Conservation (phyloP, 352 stramenopile genomes). For the Globisporangium ultimum region DNA sequence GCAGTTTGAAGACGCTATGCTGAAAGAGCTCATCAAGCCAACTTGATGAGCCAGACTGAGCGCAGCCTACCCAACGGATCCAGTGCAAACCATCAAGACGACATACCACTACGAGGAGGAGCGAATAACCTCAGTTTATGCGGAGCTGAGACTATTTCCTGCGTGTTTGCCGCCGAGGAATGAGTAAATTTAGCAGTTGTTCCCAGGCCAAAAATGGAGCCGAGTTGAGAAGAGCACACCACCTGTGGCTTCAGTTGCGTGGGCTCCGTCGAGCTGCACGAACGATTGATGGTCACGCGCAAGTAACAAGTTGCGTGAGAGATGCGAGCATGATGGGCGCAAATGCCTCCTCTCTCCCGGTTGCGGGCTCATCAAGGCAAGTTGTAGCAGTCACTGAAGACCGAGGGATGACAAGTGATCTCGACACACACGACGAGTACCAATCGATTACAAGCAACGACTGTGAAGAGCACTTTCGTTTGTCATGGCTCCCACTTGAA, state of each 20-base stretch:
- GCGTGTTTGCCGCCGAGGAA: no score
- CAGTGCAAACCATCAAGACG: no score
- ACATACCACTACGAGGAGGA: no score
- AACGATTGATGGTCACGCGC: background rate
- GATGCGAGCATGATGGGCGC: slow-evolving; percentile 5
- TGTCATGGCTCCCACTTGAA: background rate
- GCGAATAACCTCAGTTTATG: no score
- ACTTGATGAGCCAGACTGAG: no score
- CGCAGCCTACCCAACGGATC: no score
- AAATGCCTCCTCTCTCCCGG: background rate
- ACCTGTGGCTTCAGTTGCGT: background rate
- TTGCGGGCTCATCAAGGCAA: background rate
- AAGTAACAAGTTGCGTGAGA: background rate
- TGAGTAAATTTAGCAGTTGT: background rate
- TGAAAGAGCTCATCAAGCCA: slow-evolving; percentile 36
- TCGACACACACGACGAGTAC: no score
- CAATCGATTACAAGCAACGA: background rate
- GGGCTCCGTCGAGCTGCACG: background rate
- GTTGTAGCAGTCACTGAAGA: background rate
- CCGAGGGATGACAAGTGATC: background rate
- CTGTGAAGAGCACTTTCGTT: background rate
- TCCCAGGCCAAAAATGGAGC: background rate
- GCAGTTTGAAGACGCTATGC: slow-evolving; percentile 45
- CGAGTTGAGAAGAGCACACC: no score
- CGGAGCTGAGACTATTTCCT: no score